Conservation (phyloP, 305 asterid genomes). For the Ruellia speciosa region DNA sequence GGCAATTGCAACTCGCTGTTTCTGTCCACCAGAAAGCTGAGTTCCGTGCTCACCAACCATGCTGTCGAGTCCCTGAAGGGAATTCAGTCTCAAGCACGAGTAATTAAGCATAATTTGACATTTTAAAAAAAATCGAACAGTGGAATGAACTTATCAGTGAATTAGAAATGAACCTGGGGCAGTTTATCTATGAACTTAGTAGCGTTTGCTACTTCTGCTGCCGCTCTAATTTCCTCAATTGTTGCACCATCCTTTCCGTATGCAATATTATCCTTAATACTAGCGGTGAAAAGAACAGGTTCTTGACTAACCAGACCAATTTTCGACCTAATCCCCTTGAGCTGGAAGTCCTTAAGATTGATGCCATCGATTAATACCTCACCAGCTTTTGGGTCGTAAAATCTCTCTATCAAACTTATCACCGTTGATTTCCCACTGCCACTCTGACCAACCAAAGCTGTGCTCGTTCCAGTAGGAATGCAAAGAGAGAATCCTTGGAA, state of each 20-base stretch:
- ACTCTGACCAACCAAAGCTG: slow-evolving; percentile 69
- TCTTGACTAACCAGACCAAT: slow-evolving; percentile 74
- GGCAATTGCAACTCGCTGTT: slow-evolving; percentile 70
- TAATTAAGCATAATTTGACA: not conserved
- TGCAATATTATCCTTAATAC: slow-evolving; percentile 58
- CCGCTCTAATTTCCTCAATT: slow-evolving; percentile 43
- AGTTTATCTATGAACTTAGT: slow-evolving; percentile 57
- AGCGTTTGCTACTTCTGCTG: slow-evolving; percentile 60
- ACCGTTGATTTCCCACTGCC: slow-evolving; percentile 77
- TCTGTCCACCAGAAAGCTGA: slow-evolving; percentile 83
- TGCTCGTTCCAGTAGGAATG: slow-evolving; percentile 46
- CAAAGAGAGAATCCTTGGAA: slow-evolving; percentile 51
- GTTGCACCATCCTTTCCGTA: slow-evolving; percentile 66
- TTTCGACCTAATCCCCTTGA: slow-evolving; percentile 61
- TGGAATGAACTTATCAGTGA: not conserved
- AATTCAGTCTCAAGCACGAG: not conserved
- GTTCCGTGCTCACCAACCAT: slow-evolving; percentile 71
- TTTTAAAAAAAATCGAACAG: not conserved
- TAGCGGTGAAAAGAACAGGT: slow-evolving; percentile 59
- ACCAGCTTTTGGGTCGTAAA: slow-evolving; percentile 62
- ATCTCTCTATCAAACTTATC: slow-evolving; percentile 58
- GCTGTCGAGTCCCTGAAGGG: slow-evolving; percentile 49
- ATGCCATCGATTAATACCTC: slow-evolving; percentile 49
- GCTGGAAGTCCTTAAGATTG: slow-evolving; percentile 55
- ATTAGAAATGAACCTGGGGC: slow-evolving; percentile 40